Evolutionary conservation across 2,329 filamentous ascomycete genomes (phyloP), one percentile per base, ranked within the genome.

Genomic region (Curvularia verruculosa): DNA sequence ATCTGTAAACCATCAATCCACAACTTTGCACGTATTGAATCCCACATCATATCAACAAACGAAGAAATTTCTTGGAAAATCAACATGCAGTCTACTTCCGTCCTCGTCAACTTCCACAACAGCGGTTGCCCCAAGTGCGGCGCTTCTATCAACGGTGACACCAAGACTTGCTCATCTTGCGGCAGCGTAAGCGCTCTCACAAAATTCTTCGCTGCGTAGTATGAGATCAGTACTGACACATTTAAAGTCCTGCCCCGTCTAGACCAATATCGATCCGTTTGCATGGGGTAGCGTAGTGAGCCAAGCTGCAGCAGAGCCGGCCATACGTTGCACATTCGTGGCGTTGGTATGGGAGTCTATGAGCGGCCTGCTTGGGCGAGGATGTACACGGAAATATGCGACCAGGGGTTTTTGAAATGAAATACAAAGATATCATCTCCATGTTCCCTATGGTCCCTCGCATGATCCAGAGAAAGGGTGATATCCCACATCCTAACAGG

Each of bases 91-190:
- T 61, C 63, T 51, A 60, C 64, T 40, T 65, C 56, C 45, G 50
- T 61, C 28, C 68, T 72, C 51, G 67, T 75, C 63, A 63, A 76
- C 63, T 59, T 43, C 49, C 71, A 76, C 66, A 63, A 75, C 66
- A 65, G 49, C 61, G 54, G 59, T 61, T 78, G 76, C 71, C 76
- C 76, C 58, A 78, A 77, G 67, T 78, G 76, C 63, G 72, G 74
- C 55, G 72, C 73, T 6, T 54, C 48, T 36, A 74, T 73, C 56
- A 59, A 51, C 37, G 69, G 64, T 41, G 74, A 64, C 6, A 60
- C 54, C 48, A 78, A 78, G 70, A 75, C 68, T 10, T 78, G 76
- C 59, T 54, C 66, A 28, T 75, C 75, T 47, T 78, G 76, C 60
- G 76, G 76, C 51, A 73, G 70, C 58, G 75, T 77, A 51, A 48